Evolutionary conservation across 2,329 filamentous ascomycete species (phyloP).

Genomic region (Penicillium sp.): DNA sequence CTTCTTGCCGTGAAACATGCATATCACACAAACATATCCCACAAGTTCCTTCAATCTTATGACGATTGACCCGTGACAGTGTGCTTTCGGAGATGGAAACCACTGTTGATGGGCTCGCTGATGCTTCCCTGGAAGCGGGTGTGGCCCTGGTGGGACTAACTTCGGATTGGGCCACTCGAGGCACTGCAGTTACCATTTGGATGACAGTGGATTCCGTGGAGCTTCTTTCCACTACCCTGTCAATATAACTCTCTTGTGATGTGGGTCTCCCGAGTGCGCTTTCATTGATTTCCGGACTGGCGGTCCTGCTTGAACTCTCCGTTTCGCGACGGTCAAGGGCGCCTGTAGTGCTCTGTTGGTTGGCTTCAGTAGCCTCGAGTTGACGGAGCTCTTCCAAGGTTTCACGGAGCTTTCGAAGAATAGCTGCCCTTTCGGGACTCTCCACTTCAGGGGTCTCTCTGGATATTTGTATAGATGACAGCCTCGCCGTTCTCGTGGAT

Average conservation of each 20-base stretch:
- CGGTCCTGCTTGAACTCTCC: neutral
- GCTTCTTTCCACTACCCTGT: neutral
- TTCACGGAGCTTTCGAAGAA: neutral
- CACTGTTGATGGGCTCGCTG: neutral
- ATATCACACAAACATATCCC: slow-evolving; percentile 13
- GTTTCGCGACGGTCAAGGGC: neutral
- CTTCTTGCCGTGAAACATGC: neutral
- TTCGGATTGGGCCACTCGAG: neutral
- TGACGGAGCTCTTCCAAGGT: neutral
- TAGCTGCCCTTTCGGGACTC: neutral
- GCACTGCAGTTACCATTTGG: neutral
- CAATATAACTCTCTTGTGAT: too few relatives aligned
- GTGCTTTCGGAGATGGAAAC: neutral
- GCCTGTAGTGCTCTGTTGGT: neutral
- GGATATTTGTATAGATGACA: neutral
- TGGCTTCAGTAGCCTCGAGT: neutral
- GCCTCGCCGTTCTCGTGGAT: neutral
- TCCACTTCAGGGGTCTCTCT: neutral
- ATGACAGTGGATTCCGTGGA: neutral
- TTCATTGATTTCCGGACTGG: neutral
- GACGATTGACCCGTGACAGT: neutral
- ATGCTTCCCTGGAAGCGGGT: neutral
- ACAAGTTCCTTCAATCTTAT: slow-evolving; percentile 13
- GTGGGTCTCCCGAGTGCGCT: neutral
- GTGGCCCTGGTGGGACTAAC: neutral